A percentile compares a stretch with the other conserved stretches of the same genome.
phyloP scores from a whole-genome alignment of 805 yeast species.

The Wickerhamiella spandovensis region DNA sequence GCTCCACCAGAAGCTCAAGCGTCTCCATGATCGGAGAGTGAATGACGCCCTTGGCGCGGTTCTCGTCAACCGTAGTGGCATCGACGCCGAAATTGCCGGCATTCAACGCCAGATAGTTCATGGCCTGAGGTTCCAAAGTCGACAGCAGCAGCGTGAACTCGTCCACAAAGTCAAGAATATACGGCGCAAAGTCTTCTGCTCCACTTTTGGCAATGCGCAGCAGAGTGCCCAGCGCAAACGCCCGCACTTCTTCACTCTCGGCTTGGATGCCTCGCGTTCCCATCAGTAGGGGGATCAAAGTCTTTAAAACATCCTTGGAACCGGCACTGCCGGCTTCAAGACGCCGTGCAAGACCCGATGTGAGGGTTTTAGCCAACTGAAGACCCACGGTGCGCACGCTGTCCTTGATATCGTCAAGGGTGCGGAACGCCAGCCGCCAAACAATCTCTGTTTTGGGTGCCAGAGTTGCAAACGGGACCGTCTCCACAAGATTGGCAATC shows the following conservation, averaged over 20 bases:
- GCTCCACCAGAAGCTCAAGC: conserved; percentile 53
- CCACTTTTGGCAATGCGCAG: conserved; percentile 54
- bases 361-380: conserved; percentile 43
- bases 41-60: conserved; percentile 58
- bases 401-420: conserved; percentile 87
- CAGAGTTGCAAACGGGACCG: conserved; percentile 8
- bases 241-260: conserved; percentile 73
- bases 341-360: conserved; percentile 6
- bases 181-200: conserved; percentile 44
- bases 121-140: conserved; percentile 78
- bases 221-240: conserved; percentile 67
- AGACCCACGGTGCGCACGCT: conserved; percentile 77
- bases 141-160: conserved; percentile 66
- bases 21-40: conserved; percentile 84
- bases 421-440: conserved; percentile 81
- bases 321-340: conserved; percentile 32
- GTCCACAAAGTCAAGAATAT: conserved; percentile 52
- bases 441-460: conserved; percentile 23
- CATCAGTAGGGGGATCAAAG: conserved; percentile 62
- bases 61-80: conserved; percentile 60
- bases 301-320: conserved; percentile 31
- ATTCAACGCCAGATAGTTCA: conserved; percentile 73
- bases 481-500: conserved; percentile 49
- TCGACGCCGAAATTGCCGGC: conserved; percentile 77
- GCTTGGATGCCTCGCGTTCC: conserved; percentile 70